Evolutionary conservation across 768 basidiomycete genomes (phyloP), one percentile per base, ranked within the genome.

Genomic region (Coprinopsis sp.): DNA sequence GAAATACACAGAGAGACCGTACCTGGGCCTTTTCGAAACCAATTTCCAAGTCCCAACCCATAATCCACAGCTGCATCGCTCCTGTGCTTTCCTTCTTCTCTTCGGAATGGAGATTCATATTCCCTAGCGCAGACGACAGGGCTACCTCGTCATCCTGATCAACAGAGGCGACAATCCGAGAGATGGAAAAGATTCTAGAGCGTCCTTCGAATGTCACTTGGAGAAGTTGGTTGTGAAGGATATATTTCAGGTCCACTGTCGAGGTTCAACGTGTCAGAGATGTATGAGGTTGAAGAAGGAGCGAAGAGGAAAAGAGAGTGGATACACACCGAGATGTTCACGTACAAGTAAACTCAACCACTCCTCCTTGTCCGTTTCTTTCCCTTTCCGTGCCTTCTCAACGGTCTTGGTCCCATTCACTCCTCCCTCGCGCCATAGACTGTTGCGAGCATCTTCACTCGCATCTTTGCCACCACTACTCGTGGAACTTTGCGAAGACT

Each of bases 231-330:
- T 68, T 68, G 30, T 68, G 61, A 10, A 79, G 78, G 51, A 90
- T 64, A 57, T 82, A 87, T 58, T 81, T 87, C 12, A 88, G 67
- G 57, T 84, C 81, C 34, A 90, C 90, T 91, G 40, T n/a, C 44
- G 29, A 43, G n/a, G n/a, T n/a, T n/a, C n/a, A n/a, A n/a, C n/a
- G n/a, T n/a, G n/a, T n/a, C n/a, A n/a, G n/a, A n/a, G n/a, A 28
- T n/a, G 37, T 29, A 25, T 30, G 21, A 25, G 19, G 49, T 44
- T 19, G n/a, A n/a, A 51, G 52, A 16, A 51, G 49, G 24, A 42
- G 40, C 33, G 50, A 37, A 52, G 46, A 33, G 38, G 24, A 39
- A 48, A 42, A 51, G 47, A 40, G 36, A 46, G 31, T 34, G 16
- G 37, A 22, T 42, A 61, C 78, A 37, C 48, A 88, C 89, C 82